A percentile compares a stretch with the other conserved stretches of the same genome.
Conservation (phyloP, 352 stramenopile genomes). For the Globisporangium barbulae region DNA sequence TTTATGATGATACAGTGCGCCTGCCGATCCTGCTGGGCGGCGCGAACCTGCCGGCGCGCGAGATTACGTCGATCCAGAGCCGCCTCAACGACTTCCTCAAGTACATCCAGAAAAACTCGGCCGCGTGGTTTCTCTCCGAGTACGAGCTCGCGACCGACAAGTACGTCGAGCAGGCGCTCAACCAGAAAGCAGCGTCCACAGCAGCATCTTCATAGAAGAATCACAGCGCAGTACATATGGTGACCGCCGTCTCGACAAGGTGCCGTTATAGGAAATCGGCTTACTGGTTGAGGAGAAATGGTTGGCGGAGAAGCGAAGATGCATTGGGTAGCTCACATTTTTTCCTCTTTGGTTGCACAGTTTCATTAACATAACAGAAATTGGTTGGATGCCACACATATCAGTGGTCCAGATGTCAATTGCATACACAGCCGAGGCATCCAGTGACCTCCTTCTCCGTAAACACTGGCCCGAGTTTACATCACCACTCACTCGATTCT, state of each 20-base stretch:
- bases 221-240: no score
- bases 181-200: conserved; percentile 10
- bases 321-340: background rate
- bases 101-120: conserved; percentile 76
- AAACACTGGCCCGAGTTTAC: no score
- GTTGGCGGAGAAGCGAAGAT: no score
- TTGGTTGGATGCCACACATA: no score
- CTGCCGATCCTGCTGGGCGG: conserved; percentile 71
- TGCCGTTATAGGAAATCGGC: no score
- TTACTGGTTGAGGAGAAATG: no score
- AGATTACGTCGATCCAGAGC: conserved; percentile 62
- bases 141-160: conserved; percentile 59
- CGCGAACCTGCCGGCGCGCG: conserved; percentile 52
- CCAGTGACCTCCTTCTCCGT: no score
- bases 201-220: conserved; percentile 12
- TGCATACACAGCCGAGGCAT: no score
- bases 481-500: no score
- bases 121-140: conserved; percentile 63
- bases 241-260: background rate
- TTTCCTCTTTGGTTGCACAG: background rate
- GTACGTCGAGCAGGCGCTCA: conserved; percentile 40
- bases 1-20: conserved; percentile 41
- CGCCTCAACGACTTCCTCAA: conserved; percentile 84
- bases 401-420: no score
- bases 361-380: background rate